Evolutionary conservation across 148 eudicot species (phyloP), one percentile per base, ranked within the genome.

Genomic region (Silene conica): DNA sequence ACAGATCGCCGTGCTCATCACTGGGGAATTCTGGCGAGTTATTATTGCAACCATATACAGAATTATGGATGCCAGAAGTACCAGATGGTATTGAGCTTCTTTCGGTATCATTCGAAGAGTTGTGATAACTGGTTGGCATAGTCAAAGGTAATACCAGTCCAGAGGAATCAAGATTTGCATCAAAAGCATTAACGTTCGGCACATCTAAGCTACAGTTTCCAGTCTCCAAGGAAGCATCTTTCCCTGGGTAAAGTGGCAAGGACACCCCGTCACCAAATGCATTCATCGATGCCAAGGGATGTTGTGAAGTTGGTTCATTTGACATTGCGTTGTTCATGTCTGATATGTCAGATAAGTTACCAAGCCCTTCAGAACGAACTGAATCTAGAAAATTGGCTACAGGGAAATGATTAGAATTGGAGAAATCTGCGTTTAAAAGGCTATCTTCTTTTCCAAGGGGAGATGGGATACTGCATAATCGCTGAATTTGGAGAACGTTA

Each of bases 101-200:
- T 73, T 88, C 91, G 41, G 85, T 80, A 76, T 88, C 86, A 60
- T 75, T 77, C 56, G 89, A 77, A 63, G 88, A 70, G 66, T 79
- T 74, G 54, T 74, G 83, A 46, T 82, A 73, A 78, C 31, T 83
- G 16, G 90, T 76, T 14, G 98, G 86, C 84, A 90, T 85, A 38
- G 97, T 87, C 78, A 90, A 79, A 34, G 98, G 97, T 15, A 95
- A 85, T 67, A 87, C 80, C 77, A 95, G 87, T 46, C 93, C 97
- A 71, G 96, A 82, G 46, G 96, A 85, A 83, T 90, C 98, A 26
- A 81, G 84, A 82, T 79, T 91, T 63, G 86, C 81, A 73, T 91
- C 89, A 75, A 84, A 90, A 22, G 84, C 73, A 58, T 83, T 78
- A 23, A 85, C 93, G 22, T 59, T 26, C 8, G 26, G n/a, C 6